A percentile compares a stretch with the other conserved stretches of the same genome.
Conservation (phyloP, 2,329 filamentous ascomycete species). For the Penicillium oxalicum region DNA sequence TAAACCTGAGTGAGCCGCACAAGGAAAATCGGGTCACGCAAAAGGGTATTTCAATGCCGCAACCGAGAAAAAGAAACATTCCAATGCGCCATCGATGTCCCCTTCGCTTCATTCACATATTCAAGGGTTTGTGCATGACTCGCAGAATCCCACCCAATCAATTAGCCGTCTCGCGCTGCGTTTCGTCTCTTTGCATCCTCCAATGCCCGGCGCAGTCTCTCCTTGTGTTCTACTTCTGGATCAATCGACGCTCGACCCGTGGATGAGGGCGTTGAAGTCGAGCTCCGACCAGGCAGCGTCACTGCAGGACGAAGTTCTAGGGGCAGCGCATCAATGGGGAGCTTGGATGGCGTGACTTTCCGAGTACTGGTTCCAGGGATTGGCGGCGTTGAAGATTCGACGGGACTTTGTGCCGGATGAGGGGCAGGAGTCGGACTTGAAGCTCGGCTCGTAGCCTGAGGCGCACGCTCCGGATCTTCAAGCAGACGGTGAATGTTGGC, state of each 20-base stretch:
- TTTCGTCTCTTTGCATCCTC: slow-evolving; percentile 52
- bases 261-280: slow-evolving; percentile 1
- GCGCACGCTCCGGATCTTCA: slow-evolving; percentile 28
- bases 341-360: slow-evolving; percentile 2
- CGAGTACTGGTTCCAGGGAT: neutral
- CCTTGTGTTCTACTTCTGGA: slow-evolving; percentile 41
- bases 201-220: slow-evolving; percentile 45
- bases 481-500: slow-evolving; percentile 37
- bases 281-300: slow-evolving; percentile 8
- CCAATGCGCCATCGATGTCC: no score
- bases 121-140: no score
- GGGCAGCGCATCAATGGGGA: slow-evolving; percentile 15
- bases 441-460: neutral
- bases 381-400: slow-evolving; percentile 5
- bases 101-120: no score
- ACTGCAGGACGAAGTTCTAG: slow-evolving; percentile 25
- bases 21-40: no score
- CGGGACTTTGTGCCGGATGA: neutral
- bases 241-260: slow-evolving; percentile 10
- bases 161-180: slow-evolving; percentile 29
- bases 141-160: neutral
- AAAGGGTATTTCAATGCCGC: no score
- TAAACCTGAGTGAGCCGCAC: no score
- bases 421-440: slow-evolving; percentile 13
- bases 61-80: no score